A percentile compares a stretch with the other conserved stretches of the same genome.
Evolutionary conservation across 441 rosid species (phyloP).

Genomic region (Kokia cookei): DNA sequence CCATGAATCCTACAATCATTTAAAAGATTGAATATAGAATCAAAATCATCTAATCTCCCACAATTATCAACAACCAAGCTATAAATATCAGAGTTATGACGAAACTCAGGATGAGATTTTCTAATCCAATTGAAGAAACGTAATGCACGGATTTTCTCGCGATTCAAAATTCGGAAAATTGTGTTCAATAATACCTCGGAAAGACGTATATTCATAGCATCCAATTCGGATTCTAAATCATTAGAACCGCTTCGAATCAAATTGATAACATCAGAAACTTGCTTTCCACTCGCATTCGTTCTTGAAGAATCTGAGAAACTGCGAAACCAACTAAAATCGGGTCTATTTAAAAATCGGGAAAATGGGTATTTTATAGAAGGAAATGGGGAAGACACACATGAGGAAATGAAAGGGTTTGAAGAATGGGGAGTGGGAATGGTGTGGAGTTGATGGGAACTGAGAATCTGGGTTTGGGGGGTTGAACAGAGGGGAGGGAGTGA

Average conservation of each 20-base stretch:
- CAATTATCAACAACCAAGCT: constrained; percentile 48
- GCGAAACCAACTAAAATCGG: constrained; percentile 8
- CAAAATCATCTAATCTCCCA: constrained; percentile 36
- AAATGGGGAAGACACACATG: background rate
- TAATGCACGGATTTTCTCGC: constrained; percentile 29
- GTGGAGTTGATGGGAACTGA: background rate
- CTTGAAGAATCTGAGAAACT: constrained; percentile 12
- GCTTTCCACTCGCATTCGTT: constrained; percentile 2
- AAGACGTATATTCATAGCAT: constrained; percentile 22
- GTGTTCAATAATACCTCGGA: constrained; percentile 16
- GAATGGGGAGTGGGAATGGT: background rate
- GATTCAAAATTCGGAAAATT: constrained; percentile 32
- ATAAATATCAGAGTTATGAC: constrained; percentile 27
- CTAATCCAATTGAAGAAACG: constrained; percentile 40
- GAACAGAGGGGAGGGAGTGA: background rate
- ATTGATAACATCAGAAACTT: constrained; percentile 20
- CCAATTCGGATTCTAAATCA: constrained; percentile 35
- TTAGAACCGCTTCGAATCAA: constrained; percentile 17
- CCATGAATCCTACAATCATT: constrained; percentile 18
- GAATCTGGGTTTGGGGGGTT: background rate
- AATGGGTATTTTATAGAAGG: background rate
- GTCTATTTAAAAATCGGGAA: background rate
- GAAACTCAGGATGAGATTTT: constrained; percentile 22
- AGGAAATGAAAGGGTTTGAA: background rate
- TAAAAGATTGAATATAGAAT: constrained; percentile 21